These are phyloP conservation scores for Bruguiera gymnorhiza DNA, from an alignment of 345 rosid species.

Conservation along the genomic window DNA sequence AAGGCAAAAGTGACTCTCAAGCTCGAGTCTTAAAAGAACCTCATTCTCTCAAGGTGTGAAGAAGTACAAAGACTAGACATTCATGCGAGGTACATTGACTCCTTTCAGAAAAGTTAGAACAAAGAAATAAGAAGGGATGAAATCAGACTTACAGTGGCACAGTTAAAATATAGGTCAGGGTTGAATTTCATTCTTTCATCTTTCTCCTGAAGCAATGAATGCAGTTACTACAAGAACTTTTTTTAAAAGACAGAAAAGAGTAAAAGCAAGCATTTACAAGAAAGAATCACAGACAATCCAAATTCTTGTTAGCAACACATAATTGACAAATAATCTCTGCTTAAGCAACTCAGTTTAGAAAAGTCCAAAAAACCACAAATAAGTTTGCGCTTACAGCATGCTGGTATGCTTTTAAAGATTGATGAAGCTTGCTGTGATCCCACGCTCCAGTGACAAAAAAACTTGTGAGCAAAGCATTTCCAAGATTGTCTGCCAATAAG, in stretches of 20 bases:
- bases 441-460: constrained; percentile 66
- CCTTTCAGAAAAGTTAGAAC: not conserved
- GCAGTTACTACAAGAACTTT: not conserved
- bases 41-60: no score
- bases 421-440: constrained; percentile 66
- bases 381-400: constrained; percentile 55
- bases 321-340: not conserved
- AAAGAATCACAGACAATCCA: not conserved
- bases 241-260: not conserved
- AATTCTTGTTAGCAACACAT: not conserved
- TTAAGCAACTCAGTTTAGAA: not conserved
- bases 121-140: not conserved
- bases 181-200: constrained; percentile 60
- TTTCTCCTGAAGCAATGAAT: constrained; percentile 48
- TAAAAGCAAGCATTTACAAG: not conserved
- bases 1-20: no score
- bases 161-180: constrained; percentile 65
- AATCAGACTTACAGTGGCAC: constrained; percentile 61
- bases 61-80: no score
- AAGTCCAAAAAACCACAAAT: not conserved
- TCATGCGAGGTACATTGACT: no score
- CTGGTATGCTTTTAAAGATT: constrained; percentile 69
- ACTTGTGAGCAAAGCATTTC: constrained; percentile 71
- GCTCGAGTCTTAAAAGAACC: no score
- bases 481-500: constrained; percentile 59